phyloP scores from a whole-genome alignment of 768 basidiomycete species.

The Naematelia aurantialba region DNA sequence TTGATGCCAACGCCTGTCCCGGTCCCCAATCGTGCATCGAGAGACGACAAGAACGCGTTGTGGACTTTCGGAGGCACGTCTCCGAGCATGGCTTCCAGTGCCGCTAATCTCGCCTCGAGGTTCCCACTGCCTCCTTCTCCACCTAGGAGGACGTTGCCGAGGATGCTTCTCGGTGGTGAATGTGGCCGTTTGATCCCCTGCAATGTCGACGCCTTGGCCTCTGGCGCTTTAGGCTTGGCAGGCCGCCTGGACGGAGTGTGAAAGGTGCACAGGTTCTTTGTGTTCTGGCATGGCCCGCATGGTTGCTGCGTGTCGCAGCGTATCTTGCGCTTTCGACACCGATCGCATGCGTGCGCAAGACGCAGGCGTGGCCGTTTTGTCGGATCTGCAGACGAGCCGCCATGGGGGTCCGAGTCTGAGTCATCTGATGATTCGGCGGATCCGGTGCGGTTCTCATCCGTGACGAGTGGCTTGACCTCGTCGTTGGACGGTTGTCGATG shows the following conservation, averaged over 20 bases:
- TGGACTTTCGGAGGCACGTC: conserved; percentile 51
- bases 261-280: conserved; percentile 49
- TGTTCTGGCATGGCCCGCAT: conserved; percentile 47
- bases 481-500: neutral
- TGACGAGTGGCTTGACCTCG: neutral
- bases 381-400: neutral
- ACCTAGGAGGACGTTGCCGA: neutral
- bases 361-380: conserved; percentile 44
- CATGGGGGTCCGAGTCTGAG: neutral
- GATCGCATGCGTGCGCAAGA: conserved; percentile 44
- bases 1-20: conserved; percentile 39
- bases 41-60: conserved; percentile 47
- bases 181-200: conserved; percentile 19
- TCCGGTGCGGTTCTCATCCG: neutral
- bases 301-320: conserved; percentile 50
- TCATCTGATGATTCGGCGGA: neutral
- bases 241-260: conserved; percentile 46
- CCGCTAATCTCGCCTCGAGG: conserved; percentile 48
- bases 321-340: conserved; percentile 42
- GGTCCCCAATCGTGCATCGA: conserved; percentile 46
- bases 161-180: conserved; percentile 8
- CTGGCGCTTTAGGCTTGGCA: conserved; percentile 32
- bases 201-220: conserved; percentile 7
- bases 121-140: conserved; percentile 13
- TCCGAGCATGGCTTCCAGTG: conserved; percentile 49